Conservation (phyloP, 495 filamentous ascomycete genomes). For the Annulohypoxylon moriforme region DNA sequence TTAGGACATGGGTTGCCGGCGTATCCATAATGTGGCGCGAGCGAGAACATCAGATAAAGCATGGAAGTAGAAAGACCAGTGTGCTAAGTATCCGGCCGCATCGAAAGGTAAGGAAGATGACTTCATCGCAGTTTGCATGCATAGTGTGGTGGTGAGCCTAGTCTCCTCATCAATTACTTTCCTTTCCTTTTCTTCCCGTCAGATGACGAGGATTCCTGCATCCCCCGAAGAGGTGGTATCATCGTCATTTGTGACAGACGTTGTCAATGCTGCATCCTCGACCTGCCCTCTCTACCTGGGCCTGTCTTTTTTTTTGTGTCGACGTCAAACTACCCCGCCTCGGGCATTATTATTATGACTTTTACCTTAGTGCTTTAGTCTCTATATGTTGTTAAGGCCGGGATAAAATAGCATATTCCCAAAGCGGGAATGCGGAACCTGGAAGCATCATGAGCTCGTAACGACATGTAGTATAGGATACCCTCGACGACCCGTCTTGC, state of each 20-base stretch:
- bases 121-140: conserved; percentile 42
- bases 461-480: conserved; percentile 30
- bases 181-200: conserved; percentile 38
- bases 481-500: conserved; percentile 41
- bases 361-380: conserved; percentile 38
- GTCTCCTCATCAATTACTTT: conserved; percentile 32
- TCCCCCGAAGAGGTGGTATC: conserved; percentile 44
- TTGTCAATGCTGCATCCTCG: conserved; percentile 36
- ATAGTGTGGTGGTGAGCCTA: conserved; percentile 25
- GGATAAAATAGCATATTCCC: conserved; percentile 41
- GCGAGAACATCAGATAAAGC: conserved; percentile 40
- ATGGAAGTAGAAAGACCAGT: conserved; percentile 27
- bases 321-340: conserved; percentile 43
- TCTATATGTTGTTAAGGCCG: conserved; percentile 30
- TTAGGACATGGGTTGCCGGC: conserved; percentile 29
- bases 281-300: conserved; percentile 27
- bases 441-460: conserved; percentile 19
- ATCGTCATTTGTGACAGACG: conserved; percentile 46
- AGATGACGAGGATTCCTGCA: conserved; percentile 46
- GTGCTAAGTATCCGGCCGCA: conserved; percentile 29
- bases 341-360: conserved; percentile 38
- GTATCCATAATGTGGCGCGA: conserved; percentile 32
- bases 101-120: conserved; percentile 35
- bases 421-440: conserved; percentile 42
- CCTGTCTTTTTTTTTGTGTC: conserved; percentile 23